Base-by-base conservation (phyloP, 768 basidiomycete genomes). In the Podaxis rugospora region DNA sequence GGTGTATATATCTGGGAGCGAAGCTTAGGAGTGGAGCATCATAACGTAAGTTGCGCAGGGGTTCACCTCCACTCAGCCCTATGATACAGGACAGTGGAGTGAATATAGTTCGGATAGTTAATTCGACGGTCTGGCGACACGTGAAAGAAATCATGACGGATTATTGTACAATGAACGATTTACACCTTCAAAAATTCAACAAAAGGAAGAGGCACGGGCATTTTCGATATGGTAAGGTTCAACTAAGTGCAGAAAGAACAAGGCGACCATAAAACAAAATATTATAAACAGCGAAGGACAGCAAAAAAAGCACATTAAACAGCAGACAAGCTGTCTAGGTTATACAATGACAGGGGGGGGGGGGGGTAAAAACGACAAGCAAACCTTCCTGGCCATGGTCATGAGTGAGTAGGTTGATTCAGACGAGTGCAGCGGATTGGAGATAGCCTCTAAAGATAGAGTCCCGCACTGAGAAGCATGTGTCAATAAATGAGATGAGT, bases 391-490 rank as follows among this genome's bases (percentile, higher is more conserved):
- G 16, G 28, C 11, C 21, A 16, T 39, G 27, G 35, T 50, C 18
- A 50, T 21, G 23, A 36, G 27, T 25, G 32, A 55, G 21, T 11
- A 27, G 16, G 18, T 27, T 46, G 13, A 23, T 25, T 82, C 69
- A 88, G 51, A 89, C 87, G 55, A 88, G 78, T 10, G 86, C 86
- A 55, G 87, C 87, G 2, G 86, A 88, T 69, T 88, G 84, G 25
- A 89, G 76, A 68, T 89, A 89, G 56, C 86, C 88, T 67, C 88
- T 78, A 78, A 89, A 88, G 62, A 89, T 89, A 37, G 88, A 88
- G 67, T 89, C 88, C 27, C 86, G 85, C 6, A 89, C 87, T 89
- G 51, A 47, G 39, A 35, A 52, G 28, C 21, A 61, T 67, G n/a
- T 44, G 42, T 18, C 4, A 40, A 4, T 16, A 21, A 66, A 59